A percentile compares a stretch with the other conserved stretches of the same genome.
These are phyloP conservation scores for Irpex rosettiformis DNA, from an alignment of 1,284 basidiomycete genomes.

Conservation along the genomic window DNA sequence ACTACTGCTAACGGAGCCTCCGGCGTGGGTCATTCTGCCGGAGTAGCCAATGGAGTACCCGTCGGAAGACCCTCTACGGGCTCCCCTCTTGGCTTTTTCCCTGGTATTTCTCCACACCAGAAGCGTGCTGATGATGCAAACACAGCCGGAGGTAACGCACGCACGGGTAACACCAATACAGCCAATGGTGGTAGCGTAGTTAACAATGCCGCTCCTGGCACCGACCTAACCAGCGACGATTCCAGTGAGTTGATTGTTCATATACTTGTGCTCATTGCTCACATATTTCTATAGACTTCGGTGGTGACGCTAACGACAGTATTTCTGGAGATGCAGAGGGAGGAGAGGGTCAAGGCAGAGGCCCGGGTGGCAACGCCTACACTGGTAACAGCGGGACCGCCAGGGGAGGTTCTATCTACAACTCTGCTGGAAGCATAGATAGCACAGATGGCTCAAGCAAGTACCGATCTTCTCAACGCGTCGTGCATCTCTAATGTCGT, in stretches of 20 bases:
- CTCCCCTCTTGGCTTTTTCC: slow-evolving; percentile 1
- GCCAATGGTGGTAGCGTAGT: slow-evolving; percentile 10
- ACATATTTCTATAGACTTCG: slow-evolving; percentile 10
- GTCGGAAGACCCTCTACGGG: neutral
- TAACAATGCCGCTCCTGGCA: slow-evolving; percentile 6
- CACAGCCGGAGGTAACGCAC: slow-evolving; percentile 17
- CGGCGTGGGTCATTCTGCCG: neutral
- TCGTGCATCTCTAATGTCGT: neutral
- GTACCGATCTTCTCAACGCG: neutral
- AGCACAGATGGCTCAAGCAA: slow-evolving; percentile 14
- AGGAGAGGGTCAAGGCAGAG: slow-evolving; percentile 14
- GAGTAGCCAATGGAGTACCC: neutral
- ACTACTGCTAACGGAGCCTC: neutral
- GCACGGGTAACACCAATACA: slow-evolving; percentile 9
- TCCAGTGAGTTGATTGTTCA: slow-evolving; percentile 14
- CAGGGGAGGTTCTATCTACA: slow-evolving; percentile 13
- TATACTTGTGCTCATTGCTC: neutral
- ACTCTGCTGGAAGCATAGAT: slow-evolving; percentile 11
- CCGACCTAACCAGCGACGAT: slow-evolving; percentile 10
- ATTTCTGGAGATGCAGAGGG: slow-evolving; percentile 11
- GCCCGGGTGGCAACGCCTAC: slow-evolving; percentile 17
- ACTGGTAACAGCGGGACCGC: slow-evolving; percentile 14
- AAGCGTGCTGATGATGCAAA: slow-evolving; percentile 15
- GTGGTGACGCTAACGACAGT: slow-evolving; percentile 10
- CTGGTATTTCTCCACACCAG: neutral